Evolutionary conservation across 2,329 filamentous ascomycete species (phyloP).

Genomic region (Tolypocladium amazonense): DNA sequence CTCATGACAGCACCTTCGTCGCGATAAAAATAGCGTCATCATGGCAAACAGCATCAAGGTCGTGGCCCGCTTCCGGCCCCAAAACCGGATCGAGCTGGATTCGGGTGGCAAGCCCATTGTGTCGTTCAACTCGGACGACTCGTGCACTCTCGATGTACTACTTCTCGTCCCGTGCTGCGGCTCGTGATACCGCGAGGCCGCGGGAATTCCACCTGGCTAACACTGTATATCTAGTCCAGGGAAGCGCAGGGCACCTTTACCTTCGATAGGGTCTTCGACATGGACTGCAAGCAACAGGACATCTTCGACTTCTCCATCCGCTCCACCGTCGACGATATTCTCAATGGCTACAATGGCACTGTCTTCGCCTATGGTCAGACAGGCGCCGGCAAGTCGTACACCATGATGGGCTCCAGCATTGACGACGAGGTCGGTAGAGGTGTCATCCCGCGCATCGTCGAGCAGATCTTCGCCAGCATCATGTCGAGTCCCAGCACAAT

Average conservation of each 20-base stretch:
- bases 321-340: constrained; percentile 90
- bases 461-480: constrained; percentile 96
- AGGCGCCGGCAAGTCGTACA: constrained; percentile 96
- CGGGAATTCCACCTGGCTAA: constrained; percentile 10
- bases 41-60: constrained; percentile 67
- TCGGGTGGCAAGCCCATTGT: constrained; percentile 91
- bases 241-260: constrained; percentile 83
- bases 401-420: constrained; percentile 77
- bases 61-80: constrained; percentile 93
- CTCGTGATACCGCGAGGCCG: not conserved
- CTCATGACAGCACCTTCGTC: constrained; percentile 4
- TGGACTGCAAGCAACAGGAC: constrained; percentile 79
- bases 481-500: constrained; percentile 84
- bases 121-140: constrained; percentile 77
- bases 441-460: constrained; percentile 92
- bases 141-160: constrained; percentile 74
- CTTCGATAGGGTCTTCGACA: constrained; percentile 95
- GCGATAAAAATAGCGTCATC: constrained; percentile 24
- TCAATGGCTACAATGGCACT: constrained; percentile 98
- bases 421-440: constrained; percentile 80
- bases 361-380: constrained; percentile 99
- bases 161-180: constrained; percentile 1
- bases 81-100: constrained; percentile 87
- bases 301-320: constrained; percentile 98
- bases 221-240: constrained; percentile 50